Conservation (phyloP, 2,329 filamentous ascomycete genomes). For the Aureobasidium sp. region DNA sequence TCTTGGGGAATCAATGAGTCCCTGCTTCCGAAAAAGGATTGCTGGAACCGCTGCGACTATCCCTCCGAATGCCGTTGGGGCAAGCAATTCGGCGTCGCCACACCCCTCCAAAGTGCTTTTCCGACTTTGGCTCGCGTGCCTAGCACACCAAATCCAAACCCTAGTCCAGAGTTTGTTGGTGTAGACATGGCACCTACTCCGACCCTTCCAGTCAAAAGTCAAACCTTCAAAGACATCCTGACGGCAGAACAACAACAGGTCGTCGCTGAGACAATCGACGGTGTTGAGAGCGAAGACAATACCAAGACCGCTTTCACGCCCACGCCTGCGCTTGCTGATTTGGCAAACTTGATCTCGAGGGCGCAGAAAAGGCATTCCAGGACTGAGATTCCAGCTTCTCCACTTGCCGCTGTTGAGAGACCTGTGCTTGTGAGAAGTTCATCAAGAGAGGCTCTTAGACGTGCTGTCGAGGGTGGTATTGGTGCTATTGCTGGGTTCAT, state of each 20-base stretch:
- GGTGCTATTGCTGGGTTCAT: background rate
- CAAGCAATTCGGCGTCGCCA: constrained; percentile 26
- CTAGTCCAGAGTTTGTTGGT: background rate
- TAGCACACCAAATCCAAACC: background rate
- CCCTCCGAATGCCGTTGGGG: constrained; percentile 41
- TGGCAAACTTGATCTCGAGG: background rate
- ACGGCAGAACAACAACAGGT: constrained; percentile 14
- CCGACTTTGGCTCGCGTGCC: background rate
- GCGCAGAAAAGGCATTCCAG: constrained; percentile 7
- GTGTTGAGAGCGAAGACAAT: background rate
- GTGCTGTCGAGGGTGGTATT: constrained; percentile 1
- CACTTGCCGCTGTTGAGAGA: background rate
- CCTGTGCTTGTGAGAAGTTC: background rate
- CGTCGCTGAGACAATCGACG: constrained; percentile 9
- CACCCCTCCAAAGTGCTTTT: constrained; percentile 17
- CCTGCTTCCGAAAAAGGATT: constrained; percentile 27
- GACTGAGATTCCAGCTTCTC: background rate
- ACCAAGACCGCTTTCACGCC: background rate
- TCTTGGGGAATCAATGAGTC: background rate
- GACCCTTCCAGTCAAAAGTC: constrained; percentile 21
- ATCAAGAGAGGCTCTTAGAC: background rate
- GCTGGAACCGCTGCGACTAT: constrained; percentile 41
- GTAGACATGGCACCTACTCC: background rate
- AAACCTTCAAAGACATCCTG: constrained; percentile 26
- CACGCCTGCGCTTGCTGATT: background rate